Evolutionary conservation across 768 basidiomycete species (phyloP).

Genomic region (Macrolepiota albuminosa): DNA sequence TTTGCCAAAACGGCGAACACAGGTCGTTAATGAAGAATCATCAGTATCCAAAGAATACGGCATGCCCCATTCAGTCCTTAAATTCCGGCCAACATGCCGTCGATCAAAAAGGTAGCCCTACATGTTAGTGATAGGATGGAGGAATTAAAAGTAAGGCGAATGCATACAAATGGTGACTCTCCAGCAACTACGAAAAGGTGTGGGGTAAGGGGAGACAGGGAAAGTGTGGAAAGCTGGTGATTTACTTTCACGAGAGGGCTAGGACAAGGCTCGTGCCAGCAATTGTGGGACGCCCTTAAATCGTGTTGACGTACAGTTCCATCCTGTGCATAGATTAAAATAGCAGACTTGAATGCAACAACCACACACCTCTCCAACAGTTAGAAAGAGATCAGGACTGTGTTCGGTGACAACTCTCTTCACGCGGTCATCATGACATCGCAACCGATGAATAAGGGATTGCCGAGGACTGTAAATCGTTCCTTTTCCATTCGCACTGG

Average conservation of each 20-base stretch:
- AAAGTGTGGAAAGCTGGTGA: conserved; percentile 65
- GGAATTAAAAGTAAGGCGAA: background rate
- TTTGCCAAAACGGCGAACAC: conserved; percentile 78
- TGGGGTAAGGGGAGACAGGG: conserved; percentile 73
- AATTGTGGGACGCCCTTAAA: conserved; percentile 65
- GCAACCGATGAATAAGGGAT: conserved; percentile 48
- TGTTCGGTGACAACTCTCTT: conserved; percentile 81
- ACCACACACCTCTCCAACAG: conserved; percentile 64
- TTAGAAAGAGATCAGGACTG: conserved; percentile 70
- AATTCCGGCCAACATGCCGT: conserved; percentile 57
- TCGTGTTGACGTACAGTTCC: conserved; percentile 88
- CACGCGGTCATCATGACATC: conserved; percentile 68
- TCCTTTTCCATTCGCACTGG: conserved; percentile 35
- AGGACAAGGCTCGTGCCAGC: conserved; percentile 54
- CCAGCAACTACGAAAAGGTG: conserved; percentile 86
- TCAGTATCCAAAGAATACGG: conserved; percentile 30
- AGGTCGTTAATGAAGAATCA: conserved; percentile 54
- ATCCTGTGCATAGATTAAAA: conserved; percentile 43
- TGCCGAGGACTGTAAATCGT: conserved; percentile 41
- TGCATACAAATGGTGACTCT: conserved; percentile 66
- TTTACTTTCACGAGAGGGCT: conserved; percentile 63
- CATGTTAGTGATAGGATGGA: conserved; percentile 2
- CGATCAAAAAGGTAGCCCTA: conserved; percentile 85
- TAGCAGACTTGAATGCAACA: background rate
- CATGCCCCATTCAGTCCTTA: conserved; percentile 69